Conservation (phyloP, 2,329 filamentous ascomycete genomes). For the Trichoderma sp. region DNA sequence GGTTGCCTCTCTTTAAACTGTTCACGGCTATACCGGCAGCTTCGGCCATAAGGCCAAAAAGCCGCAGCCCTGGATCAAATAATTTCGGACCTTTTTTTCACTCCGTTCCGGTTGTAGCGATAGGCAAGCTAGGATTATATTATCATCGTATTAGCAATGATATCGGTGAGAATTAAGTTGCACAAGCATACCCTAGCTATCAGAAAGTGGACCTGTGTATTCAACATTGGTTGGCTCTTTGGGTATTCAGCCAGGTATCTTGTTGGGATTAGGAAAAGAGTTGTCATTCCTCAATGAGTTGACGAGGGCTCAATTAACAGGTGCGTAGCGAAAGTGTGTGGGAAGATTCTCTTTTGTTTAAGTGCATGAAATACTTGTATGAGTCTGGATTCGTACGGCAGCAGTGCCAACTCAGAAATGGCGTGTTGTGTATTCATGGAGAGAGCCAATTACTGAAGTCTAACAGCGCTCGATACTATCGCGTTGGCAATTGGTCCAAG, state of each 20-base stretch:
- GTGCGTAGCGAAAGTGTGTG: background rate
- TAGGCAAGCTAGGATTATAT: background rate
- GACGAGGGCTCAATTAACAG: background rate
- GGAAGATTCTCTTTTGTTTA: background rate
- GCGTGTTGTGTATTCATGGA: background rate
- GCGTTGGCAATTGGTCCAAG: background rate
- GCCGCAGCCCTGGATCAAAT: background rate
- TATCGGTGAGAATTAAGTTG: background rate
- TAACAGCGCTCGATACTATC: background rate
- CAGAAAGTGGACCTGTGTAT: background rate
- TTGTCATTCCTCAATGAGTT: background rate
- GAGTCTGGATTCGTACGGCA: background rate
- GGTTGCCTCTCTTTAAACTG: background rate
- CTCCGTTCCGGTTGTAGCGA: background rate
- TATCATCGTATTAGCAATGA: background rate
- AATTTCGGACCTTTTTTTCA: background rate
- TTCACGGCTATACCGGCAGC: background rate
- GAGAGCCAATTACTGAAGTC: background rate
- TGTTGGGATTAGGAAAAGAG: background rate
- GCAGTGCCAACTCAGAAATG: background rate
- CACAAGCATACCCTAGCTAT: background rate
- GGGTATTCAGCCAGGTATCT: background rate
- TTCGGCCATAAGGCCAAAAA: background rate
- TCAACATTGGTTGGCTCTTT: background rate
- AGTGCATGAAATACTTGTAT: background rate